These are phyloP conservation scores for Aurinia saxatilis DNA, from an alignment of 345 rosid genomes.

Conservation along the genomic window DNA sequence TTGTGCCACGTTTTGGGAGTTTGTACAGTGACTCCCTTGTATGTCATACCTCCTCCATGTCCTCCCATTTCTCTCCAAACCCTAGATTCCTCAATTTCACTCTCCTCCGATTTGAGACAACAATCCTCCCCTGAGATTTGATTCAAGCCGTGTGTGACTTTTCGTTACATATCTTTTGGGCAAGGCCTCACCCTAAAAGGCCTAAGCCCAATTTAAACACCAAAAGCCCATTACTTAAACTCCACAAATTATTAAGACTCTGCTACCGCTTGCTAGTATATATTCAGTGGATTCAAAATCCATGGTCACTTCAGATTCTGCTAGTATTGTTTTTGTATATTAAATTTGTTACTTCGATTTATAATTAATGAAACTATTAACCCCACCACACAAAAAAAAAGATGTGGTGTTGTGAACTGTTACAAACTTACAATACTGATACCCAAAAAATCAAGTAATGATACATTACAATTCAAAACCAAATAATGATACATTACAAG, in stretches of 20 bases:
- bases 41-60: slow-evolving; percentile 57
- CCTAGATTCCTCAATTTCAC: slow-evolving; percentile 20
- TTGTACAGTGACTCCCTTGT: slow-evolving; percentile 69
- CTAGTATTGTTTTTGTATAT: too few species aligned
- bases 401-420: too few species aligned
- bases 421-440: too few species aligned
- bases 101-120: slow-evolving; percentile 14
- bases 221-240: slow-evolving; percentile 2
- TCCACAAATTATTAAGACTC: too few species aligned
- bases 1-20: slow-evolving; percentile 82
- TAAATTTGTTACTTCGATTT: too few species aligned
- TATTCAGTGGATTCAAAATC: too few species aligned
- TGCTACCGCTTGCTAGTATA: too few species aligned
- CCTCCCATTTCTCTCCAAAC: slow-evolving; percentile 52
- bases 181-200: neutral
- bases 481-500: neutral
- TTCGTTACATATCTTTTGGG: neutral
- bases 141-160: neutral
- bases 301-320: too few species aligned
- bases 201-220: neutral
- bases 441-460: neutral
- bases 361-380: too few species aligned
- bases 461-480: neutral
- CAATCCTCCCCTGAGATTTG: slow-evolving; percentile 18
- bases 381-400: too few species aligned